Conservation (phyloP, 371 early-diverging fungal species). For the Capniomyces stellatus region DNA sequence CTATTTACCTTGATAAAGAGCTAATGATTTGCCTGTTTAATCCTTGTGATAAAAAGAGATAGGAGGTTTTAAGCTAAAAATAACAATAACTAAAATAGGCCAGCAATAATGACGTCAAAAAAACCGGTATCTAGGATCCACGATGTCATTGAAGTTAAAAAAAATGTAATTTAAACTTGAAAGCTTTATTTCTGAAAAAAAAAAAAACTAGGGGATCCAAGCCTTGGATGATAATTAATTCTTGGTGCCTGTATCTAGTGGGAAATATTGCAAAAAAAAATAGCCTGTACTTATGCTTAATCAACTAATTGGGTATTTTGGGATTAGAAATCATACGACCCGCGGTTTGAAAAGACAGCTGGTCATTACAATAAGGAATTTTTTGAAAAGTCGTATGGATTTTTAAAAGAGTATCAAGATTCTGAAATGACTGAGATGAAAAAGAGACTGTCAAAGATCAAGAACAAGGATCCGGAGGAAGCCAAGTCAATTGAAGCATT, state of each 20-base stretch:
- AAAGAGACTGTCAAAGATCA: conserved; percentile 28
- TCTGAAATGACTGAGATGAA: conserved; percentile 47
- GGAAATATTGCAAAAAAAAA: conserved; percentile 9
- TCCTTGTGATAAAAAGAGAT: too few species aligned
- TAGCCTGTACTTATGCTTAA: conserved; percentile 45
- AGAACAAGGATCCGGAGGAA: too few species aligned
- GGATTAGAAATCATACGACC: conserved; percentile 64
- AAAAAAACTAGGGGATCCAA: conserved; percentile 22
- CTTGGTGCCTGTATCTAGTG: too few species aligned
- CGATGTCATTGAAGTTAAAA: conserved; percentile 3
- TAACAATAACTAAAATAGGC: too few species aligned
- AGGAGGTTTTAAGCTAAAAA: too few species aligned
- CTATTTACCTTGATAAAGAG: too few species aligned
- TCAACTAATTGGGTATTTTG: conserved; percentile 64
- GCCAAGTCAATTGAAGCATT: too few species aligned
- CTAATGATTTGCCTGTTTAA: too few species aligned
- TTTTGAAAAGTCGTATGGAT: conserved; percentile 67
- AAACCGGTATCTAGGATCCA: too few species aligned
- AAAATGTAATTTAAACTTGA: conserved; percentile 8
- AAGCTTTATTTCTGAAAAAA: conserved; percentile 22
- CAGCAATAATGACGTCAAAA: too few species aligned
- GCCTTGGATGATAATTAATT: too few species aligned
- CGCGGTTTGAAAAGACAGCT: conserved; percentile 66
- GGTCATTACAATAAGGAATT: conserved; percentile 72
- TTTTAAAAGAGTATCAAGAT: conserved; percentile 52